phyloP scores from a whole-genome alignment of 495 filamentous ascomycete genomes.

The Usnea hakonensis region DNA sequence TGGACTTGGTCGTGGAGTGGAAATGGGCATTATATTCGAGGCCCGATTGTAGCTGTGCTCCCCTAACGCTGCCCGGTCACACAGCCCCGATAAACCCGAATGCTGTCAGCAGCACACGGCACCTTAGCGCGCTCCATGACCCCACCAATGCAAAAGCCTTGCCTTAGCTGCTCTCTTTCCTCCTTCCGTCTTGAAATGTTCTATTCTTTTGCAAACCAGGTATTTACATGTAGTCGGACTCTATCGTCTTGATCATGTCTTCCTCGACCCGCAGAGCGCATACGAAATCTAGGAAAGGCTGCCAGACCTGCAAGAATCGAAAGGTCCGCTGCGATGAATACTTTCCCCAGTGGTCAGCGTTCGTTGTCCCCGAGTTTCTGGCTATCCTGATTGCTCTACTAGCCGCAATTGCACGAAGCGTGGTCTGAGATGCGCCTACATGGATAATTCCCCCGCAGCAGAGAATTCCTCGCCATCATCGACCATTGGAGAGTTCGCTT shows the following conservation, averaged over 20 bases:
- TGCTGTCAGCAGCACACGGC: neutral
- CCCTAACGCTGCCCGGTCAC: too few relatives aligned
- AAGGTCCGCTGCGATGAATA: neutral
- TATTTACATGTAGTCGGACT: neutral
- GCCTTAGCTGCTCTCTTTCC: too few relatives aligned
- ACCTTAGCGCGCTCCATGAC: neutral
- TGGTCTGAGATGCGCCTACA: conserved; percentile 1
- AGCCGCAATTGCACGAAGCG: neutral
- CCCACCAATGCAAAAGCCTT: neutral
- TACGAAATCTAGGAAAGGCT: neutral
- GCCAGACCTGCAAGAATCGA: neutral
- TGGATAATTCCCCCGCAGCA: neutral
- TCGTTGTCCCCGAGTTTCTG: neutral
- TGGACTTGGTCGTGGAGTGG: neutral
- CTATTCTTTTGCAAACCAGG: neutral
- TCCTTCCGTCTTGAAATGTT: neutral
- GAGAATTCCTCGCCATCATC: neutral
- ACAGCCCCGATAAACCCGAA: too few relatives aligned
- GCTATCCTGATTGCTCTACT: neutral
- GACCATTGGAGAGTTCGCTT: neutral
- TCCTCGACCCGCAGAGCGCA: neutral
- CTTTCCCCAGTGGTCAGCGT: neutral
- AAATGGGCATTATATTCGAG: neutral
- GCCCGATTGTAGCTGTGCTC: neutral
- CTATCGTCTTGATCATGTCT: neutral